A percentile compares a stretch with the other conserved stretches of the same genome.
phyloP scores from a whole-genome alignment of 805 yeast species.

The Diddensiella transvaalensis region DNA sequence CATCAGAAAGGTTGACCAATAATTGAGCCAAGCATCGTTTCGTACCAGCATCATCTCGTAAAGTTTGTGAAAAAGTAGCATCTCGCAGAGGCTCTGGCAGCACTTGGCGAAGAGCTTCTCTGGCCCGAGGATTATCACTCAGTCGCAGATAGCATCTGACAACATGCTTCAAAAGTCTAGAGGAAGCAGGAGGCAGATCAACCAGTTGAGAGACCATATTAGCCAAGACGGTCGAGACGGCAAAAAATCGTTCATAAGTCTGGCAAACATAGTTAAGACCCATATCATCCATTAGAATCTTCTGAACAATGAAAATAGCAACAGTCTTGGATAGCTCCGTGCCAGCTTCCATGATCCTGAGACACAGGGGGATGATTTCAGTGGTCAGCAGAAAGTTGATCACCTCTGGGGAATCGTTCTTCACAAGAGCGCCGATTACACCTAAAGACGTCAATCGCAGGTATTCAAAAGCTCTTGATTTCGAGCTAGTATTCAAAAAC shows the following conservation, averaged over 20 bases:
- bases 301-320: slow-evolving; percentile 93
- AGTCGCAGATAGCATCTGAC: slow-evolving; percentile 89
- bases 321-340: slow-evolving; percentile 93
- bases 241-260: slow-evolving; percentile 89
- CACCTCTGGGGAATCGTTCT: slow-evolving; percentile 93
- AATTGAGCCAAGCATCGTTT: slow-evolving; percentile 83
- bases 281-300: slow-evolving; percentile 84
- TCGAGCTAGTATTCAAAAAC: slow-evolving; percentile 84
- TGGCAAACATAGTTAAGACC: slow-evolving; percentile 92
- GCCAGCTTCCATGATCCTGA: slow-evolving; percentile 92
- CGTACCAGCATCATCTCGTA: slow-evolving; percentile 85
- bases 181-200: slow-evolving; percentile 57
- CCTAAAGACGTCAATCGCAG: slow-evolving; percentile 89
- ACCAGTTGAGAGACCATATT: slow-evolving; percentile 86
- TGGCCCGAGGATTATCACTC: slow-evolving; percentile 85
- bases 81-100: slow-evolving; percentile 86
- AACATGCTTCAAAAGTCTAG: slow-evolving; percentile 85
- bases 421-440: slow-evolving; percentile 94
- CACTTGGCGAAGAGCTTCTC: slow-evolving; percentile 77
- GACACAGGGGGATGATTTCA: slow-evolving; percentile 91
- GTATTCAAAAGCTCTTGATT: slow-evolving; percentile 91
- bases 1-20: slow-evolving; percentile 58
- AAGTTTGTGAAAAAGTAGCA: slow-evolving; percentile 73
- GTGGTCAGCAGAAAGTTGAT: slow-evolving; percentile 89
- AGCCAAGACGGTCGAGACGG: slow-evolving; percentile 84